A percentile compares a stretch with the other conserved stretches of the same genome.
phyloP scores from a whole-genome alignment of 805 yeast species.

The Candida tibetensis region DNA sequence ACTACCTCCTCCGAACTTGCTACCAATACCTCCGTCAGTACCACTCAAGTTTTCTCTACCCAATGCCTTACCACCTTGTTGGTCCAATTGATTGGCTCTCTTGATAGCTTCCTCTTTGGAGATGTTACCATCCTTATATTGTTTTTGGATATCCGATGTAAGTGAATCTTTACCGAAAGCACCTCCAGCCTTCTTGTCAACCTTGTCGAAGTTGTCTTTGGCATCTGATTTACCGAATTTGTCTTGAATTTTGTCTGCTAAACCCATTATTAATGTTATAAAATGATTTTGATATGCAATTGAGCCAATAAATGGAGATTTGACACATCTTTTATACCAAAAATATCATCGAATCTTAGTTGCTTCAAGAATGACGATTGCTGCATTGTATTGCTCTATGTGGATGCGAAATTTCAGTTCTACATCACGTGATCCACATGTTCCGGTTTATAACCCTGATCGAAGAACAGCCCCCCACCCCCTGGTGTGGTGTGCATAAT shows the following conservation, averaged over 20 bases:
- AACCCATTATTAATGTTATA: constrained; percentile 29
- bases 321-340: constrained; percentile 2
- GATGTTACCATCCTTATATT: constrained; percentile 29
- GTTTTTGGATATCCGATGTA: constrained; percentile 26
- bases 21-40: constrained; percentile 26
- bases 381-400: background rate
- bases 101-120: constrained; percentile 27
- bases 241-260: constrained; percentile 33
- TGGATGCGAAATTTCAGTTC: background rate
- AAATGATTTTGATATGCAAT: background rate
- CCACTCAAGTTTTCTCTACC: constrained; percentile 16
- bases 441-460: too few relatives aligned
- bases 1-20: constrained; percentile 19
- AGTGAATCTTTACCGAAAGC: constrained; percentile 28
- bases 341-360: background rate
- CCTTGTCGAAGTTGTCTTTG: constrained; percentile 24
- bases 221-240: constrained; percentile 28
- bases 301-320: too few relatives aligned
- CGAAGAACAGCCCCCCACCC: too few relatives aligned
- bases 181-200: constrained; percentile 30
- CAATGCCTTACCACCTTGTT: constrained; percentile 14
- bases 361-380: background rate
- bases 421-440: background rate
- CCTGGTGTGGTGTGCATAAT: too few relatives aligned
- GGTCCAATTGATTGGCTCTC: constrained; percentile 27